Base-by-base conservation (phyloP, 176 grass and related monocot species). In the Themeda triandra region DNA sequence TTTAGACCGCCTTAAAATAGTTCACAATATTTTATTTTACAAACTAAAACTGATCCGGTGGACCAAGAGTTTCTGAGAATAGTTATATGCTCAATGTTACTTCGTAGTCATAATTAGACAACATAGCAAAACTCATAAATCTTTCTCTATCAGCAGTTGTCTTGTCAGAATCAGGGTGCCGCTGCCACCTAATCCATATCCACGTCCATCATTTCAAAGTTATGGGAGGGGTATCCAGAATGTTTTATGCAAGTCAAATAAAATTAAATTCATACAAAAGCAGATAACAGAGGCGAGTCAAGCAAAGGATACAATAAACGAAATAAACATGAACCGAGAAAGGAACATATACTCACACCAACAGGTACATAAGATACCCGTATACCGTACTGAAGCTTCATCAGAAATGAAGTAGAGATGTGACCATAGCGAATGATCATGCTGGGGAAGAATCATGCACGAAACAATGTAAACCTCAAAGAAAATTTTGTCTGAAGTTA, bases 151-250 rank as follows among this genome's bases (percentile, higher is more conserved):
- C 74, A 39, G 19, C 49, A 69, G 3, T 63, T 69, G 62, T 84
- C 88, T 49, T 69, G 49, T 84, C 84, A 59, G n/a, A 53, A 67
- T 74, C 74, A 49, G 60, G 48, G 33, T 69, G 67, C 46, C 46
- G 65, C 74, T 75, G 74, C 48, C 46, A 84, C 80, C 48, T 23
- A 60, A 87, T 69, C 69, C 30, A 2, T 11, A 80, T 68, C 10
- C 7, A 40, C 3, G 49, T 36, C 70, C n/a, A 74, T 87, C 80
- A 0, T 83, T 75, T 70, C 87, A 74, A 83, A 41, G 10, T 32
- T 69, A 68, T 11, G 39, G 76, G 68, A n/a, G 49, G 28, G 10
- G 69, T 69, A 71, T 77, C 54, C 70, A 81, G 54, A 76, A 90
- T 65, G 49, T 53, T 69, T 71, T 53, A 42, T 41, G 36, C 51